Percentiles rank a stretch among this genome's conserved stretches.
Conservation (phyloP, 225 moss, liverwort and hornwort species). For the Rhytidiadelphus loreus region DNA sequence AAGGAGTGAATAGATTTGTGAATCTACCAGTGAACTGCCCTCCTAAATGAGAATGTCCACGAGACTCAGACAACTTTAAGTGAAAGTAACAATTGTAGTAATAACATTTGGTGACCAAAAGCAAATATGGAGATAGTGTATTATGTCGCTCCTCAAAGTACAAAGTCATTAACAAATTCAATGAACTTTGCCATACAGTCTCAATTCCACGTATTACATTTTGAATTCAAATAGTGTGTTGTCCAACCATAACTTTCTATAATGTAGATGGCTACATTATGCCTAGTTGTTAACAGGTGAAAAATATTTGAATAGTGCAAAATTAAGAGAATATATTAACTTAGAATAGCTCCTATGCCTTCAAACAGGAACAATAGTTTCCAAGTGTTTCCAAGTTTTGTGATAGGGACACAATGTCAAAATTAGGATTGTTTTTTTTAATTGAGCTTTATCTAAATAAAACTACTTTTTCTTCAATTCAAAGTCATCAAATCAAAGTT, state of each 20-base stretch:
- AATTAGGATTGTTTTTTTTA: not conserved
- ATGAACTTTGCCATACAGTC: fast-evolving
- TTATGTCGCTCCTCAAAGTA: not conserved
- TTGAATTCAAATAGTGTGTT: too few relatives aligned
- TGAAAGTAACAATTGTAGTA: fast-evolving
- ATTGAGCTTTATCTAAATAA: too few relatives aligned
- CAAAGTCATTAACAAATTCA: not conserved
- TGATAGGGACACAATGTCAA: not conserved
- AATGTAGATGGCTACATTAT: not conserved
- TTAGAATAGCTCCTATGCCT: not conserved
- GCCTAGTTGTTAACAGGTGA: not conserved
- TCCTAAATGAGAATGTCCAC: fast-evolving
- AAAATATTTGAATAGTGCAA: not conserved
- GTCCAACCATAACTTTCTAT: not conserved
- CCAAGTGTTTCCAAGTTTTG: not conserved
- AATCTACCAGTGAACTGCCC: fast-evolving
- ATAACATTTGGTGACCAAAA: not conserved
- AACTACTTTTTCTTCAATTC: not conserved
- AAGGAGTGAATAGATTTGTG: too few relatives aligned
- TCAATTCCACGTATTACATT: fast-evolving
- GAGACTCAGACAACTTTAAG: too few relatives aligned
- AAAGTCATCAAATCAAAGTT: not conserved
- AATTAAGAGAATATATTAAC: not conserved
- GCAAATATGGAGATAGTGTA: fast-evolving
- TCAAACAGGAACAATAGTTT: not conserved